Percentiles rank a stretch among this genome's conserved stretches.
These are phyloP conservation scores for Roridomyces roridus DNA, from an alignment of 768 basidiomycete genomes.

Conservation along the genomic window DNA sequence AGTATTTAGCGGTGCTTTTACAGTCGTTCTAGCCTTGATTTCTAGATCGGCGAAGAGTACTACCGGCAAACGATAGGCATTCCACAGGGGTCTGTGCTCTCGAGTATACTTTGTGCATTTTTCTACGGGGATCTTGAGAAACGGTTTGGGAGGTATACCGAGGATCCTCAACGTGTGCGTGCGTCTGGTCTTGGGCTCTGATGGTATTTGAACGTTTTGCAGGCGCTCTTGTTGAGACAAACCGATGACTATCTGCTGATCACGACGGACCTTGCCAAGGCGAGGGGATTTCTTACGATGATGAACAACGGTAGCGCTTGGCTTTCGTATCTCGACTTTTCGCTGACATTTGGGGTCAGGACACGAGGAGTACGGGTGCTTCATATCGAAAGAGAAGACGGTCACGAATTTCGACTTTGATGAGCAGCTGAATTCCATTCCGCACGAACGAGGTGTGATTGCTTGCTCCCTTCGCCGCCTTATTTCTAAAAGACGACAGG, in stretches of 20 bases:
- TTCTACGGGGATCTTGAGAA: conserved; percentile 94
- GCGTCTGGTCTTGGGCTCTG: background rate
- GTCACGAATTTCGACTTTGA: conserved; percentile 83
- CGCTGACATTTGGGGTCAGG: conserved; percentile 47
- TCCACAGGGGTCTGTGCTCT: conserved; percentile 97
- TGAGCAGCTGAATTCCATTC: conserved; percentile 20
- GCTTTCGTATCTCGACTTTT: background rate
- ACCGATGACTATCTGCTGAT: conserved; percentile 97
- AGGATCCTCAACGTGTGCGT: conserved; percentile 69
- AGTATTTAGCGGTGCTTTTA: background rate
- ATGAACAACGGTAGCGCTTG: conserved; percentile 74
- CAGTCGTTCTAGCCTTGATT: conserved; percentile 3
- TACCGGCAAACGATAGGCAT: conserved; percentile 94
- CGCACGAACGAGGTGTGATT: conserved; percentile 8
- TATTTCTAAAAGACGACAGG: conserved; percentile 42
- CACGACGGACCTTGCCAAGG: conserved; percentile 67
- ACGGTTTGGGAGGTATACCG: conserved; percentile 55
- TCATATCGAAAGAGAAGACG: conserved; percentile 88
- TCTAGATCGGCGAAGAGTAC: conserved; percentile 78
- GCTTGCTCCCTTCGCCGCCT: background rate
- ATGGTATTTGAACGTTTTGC: background rate
- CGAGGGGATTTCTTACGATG: conserved; percentile 69
- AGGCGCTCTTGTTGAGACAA: conserved; percentile 84
- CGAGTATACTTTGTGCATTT: conserved; percentile 89
- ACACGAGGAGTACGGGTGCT: conserved; percentile 94